A percentile compares a stretch with the other conserved stretches of the same genome.
Evolutionary conservation across 2,329 filamentous ascomycete species (phyloP).

Genomic region (Lecanicillium sp.): DNA sequence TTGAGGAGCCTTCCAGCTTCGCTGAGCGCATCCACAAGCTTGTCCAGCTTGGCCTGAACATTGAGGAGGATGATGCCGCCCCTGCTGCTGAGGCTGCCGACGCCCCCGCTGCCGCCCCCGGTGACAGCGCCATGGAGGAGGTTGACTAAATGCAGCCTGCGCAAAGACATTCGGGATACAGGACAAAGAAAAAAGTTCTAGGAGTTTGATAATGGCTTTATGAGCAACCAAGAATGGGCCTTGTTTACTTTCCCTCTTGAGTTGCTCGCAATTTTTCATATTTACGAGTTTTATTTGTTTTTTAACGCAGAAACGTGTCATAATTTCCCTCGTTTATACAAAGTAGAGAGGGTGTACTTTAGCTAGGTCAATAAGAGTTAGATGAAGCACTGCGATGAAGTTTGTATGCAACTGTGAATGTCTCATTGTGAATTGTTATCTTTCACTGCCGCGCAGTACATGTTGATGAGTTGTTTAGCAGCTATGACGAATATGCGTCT

Average conservation of each 20-base stretch:
- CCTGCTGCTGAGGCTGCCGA: constrained; percentile 55
- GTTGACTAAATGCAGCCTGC: constrained; percentile 66
- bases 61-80: constrained; percentile 81
- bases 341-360: constrained; percentile 28
- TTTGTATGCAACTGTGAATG: too few species aligned
- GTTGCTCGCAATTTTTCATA: constrained; percentile 23
- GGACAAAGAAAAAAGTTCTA: constrained; percentile 28
- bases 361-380: constrained; percentile 32
- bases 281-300: constrained; percentile 25
- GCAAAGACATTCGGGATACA: constrained; percentile 26
- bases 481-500: too few species aligned
- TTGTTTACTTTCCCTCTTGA: constrained; percentile 14
- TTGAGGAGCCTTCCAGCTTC: constrained; percentile 96
- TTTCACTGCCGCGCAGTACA: too few species aligned
- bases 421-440: too few species aligned
- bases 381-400: constrained; percentile 26
- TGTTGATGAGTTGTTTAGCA: too few species aligned
- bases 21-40: constrained; percentile 99
- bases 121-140: constrained; percentile 99
- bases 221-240: constrained; percentile 7
- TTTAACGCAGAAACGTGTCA: constrained; percentile 20
- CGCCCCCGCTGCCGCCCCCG: constrained; percentile 50
- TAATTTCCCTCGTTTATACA: constrained; percentile 23
- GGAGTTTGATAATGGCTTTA: constrained; percentile 31
- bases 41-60: constrained; percentile 92